Conservation (phyloP, 2,329 filamentous ascomycete species). For the Sclerotiophoma versabilis region DNA sequence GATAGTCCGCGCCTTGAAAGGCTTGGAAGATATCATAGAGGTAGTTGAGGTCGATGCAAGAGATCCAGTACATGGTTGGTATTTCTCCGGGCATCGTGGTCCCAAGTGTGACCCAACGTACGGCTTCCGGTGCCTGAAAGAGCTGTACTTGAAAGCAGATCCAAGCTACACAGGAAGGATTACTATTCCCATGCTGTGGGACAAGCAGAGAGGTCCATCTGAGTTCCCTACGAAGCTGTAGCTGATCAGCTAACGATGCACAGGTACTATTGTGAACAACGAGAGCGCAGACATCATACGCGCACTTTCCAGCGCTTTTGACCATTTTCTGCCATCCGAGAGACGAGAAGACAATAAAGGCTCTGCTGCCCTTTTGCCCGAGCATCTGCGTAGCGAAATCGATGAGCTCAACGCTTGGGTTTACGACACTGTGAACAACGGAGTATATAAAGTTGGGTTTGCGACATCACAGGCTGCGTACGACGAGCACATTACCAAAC, state of each 20-base stretch:
- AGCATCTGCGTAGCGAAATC: conserved; percentile 69
- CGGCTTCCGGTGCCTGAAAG: conserved; percentile 53
- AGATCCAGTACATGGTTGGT: conserved; percentile 42
- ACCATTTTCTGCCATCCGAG: conserved; percentile 47
- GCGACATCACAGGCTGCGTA: conserved; percentile 85
- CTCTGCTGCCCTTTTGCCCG: conserved; percentile 71
- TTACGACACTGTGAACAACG: conserved; percentile 68
- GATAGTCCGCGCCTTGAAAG: conserved; percentile 59
- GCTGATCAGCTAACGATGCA: conserved; percentile 9
- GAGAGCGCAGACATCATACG: conserved; percentile 46
- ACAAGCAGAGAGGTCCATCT: conserved; percentile 61
- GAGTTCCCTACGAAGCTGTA: too few species aligned
- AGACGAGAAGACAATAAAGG: conserved; percentile 63
- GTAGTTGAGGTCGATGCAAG: conserved; percentile 53
- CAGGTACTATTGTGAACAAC: conserved; percentile 46
- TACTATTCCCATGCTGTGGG: conserved; percentile 80
- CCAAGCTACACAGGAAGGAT: conserved; percentile 64
- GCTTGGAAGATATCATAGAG: conserved; percentile 58
- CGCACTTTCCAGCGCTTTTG: conserved; percentile 44
- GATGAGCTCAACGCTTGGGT: conserved; percentile 82
- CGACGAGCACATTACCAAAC: conserved; percentile 71
- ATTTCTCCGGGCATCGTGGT: conserved; percentile 38
- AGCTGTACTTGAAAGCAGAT: conserved; percentile 76
- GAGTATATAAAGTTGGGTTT: conserved; percentile 72
- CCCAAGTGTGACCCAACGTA: conserved; percentile 39